Conservation (phyloP, 1,139 yeast species). For the Pichia sp. region DNA sequence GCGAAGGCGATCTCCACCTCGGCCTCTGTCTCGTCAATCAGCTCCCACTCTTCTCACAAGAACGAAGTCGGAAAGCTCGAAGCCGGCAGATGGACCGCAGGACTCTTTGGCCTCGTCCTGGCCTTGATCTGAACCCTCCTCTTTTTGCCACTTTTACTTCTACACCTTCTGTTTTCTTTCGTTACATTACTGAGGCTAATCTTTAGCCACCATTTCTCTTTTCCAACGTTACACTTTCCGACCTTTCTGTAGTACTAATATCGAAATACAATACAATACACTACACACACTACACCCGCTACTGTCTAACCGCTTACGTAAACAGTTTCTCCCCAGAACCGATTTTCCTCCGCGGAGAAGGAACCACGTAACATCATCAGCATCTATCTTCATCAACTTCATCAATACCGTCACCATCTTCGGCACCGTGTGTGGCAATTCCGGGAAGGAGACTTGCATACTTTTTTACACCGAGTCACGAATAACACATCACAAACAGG, state of each 20-base stretch:
- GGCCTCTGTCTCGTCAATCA: slow-evolving; percentile 29
- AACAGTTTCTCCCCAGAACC: not conserved
- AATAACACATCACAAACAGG: not conserved
- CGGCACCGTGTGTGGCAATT: not conserved
- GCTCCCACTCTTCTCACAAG: slow-evolving; percentile 16
- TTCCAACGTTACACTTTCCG: no score
- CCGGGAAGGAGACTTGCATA: not conserved
- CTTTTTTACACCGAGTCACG: not conserved
- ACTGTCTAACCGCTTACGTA: not conserved
- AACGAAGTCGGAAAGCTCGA: slow-evolving; percentile 19
- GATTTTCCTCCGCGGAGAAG: not conserved
- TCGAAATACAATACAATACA: no score
- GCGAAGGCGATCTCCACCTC: slow-evolving; percentile 22
- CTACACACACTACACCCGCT: not conserved
- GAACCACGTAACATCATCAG: not conserved
- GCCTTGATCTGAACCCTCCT: slow-evolving; percentile 13
- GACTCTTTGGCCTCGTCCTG: slow-evolving; percentile 13
- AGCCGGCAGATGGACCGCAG: slow-evolving; percentile 8
- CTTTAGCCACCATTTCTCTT: no score
- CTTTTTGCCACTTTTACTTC: not conserved
- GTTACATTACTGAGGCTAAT: not conserved
- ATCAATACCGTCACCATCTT: not conserved
- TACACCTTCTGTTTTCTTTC: not conserved
- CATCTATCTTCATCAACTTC: not conserved
- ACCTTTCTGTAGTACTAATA: no score